phyloP scores from a whole-genome alignment of 306 rosid species.

The Castanopsis chinensis region DNA sequence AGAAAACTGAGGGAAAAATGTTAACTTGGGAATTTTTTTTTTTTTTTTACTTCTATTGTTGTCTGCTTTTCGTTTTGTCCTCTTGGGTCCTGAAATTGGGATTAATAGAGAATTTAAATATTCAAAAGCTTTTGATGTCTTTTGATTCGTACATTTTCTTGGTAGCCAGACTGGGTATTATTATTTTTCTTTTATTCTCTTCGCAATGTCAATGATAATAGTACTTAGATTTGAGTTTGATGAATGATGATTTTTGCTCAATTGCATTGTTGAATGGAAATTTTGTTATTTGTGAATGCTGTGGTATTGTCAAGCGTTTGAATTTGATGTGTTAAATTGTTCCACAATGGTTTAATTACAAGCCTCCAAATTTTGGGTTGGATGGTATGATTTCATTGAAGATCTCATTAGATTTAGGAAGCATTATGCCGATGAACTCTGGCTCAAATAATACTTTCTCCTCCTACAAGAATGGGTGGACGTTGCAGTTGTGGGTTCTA shows the following conservation, averaged over 20 bases:
- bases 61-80: background rate
- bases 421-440: background rate
- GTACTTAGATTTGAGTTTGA: slow-evolving; percentile 19
- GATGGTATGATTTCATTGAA: background rate
- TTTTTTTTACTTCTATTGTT: background rate
- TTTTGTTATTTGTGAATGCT: background rate
- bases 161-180: slow-evolving; percentile 6
- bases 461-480: too few relatives aligned
- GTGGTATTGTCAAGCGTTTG: background rate
- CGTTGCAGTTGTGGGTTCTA: too few relatives aligned
- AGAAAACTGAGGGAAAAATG: slow-evolving; percentile 31
- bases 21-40: background rate
- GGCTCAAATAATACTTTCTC: too few relatives aligned
- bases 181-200: background rate
- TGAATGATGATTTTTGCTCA: background rate
- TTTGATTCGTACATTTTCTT: slow-evolving; percentile 14
- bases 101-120: background rate
- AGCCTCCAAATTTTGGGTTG: background rate
- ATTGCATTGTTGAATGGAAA: background rate
- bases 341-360: background rate
- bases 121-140: slow-evolving; percentile 9
- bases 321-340: background rate
- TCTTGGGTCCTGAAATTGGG: background rate
- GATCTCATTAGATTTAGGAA: background rate
- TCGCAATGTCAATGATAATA: background rate